Evolutionary conservation across 148 eudicot species (phyloP).

Genomic region (Rheum nobile): DNA sequence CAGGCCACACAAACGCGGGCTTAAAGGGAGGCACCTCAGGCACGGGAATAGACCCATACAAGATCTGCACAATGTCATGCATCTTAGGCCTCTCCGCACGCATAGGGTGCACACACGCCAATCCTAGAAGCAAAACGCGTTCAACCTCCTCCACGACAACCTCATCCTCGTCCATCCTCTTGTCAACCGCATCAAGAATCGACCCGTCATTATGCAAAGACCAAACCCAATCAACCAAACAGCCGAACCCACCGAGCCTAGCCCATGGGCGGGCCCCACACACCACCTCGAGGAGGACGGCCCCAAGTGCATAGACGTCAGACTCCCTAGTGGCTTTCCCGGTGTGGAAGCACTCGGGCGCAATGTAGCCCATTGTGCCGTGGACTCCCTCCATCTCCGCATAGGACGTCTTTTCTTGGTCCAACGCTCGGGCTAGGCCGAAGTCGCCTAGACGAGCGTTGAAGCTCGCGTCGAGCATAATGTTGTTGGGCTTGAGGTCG

Average conservation of each 20-base stretch:
- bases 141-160: slow-evolving; percentile 45
- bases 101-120: slow-evolving; percentile 70
- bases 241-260: slow-evolving; percentile 29
- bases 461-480: slow-evolving; percentile 68
- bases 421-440: slow-evolving; percentile 76
- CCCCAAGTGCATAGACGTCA: slow-evolving; percentile 68
- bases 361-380: slow-evolving; percentile 81
- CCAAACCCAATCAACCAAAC: slow-evolving; percentile 80
- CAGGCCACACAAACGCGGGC: slow-evolving; percentile 70
- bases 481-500: slow-evolving; percentile 80
- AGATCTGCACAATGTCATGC: slow-evolving; percentile 37
- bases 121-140: slow-evolving; percentile 47
- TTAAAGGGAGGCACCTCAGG: slow-evolving; percentile 55
- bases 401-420: slow-evolving; percentile 51
- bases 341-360: slow-evolving; percentile 80
- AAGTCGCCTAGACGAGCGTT: slow-evolving; percentile 84
- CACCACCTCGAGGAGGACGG: slow-evolving; percentile 50
- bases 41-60: slow-evolving; percentile 35
- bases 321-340: slow-evolving; percentile 60
- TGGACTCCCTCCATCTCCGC: slow-evolving; percentile 60
- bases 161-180: slow-evolving; percentile 28
- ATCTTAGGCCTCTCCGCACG: slow-evolving; percentile 55
- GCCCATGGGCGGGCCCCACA: slow-evolving; percentile 57
- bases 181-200: slow-evolving; percentile 48
- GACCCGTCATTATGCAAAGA: slow-evolving; percentile 47